Evolutionary conservation across 2,329 filamentous ascomycete species (phyloP).

Genomic region (Xylariaceae sp.): DNA sequence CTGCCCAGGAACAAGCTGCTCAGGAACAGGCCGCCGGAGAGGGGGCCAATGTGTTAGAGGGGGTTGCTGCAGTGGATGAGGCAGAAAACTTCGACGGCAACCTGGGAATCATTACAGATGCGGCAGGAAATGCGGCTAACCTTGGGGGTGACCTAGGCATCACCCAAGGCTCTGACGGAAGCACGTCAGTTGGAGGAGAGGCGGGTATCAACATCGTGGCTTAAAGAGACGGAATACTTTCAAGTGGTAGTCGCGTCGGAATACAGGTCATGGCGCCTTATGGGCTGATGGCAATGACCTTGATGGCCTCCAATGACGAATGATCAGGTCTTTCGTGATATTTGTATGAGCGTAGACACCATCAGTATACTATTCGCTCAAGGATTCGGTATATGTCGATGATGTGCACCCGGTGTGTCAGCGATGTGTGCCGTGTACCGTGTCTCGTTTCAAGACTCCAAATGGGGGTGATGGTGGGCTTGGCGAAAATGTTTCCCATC

Average conservation of each 20-base stretch:
- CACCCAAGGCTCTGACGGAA: constrained; percentile 17
- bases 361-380: too few species aligned
- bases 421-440: neutral
- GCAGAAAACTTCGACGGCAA: constrained; percentile 15
- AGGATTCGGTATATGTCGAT: too few species aligned
- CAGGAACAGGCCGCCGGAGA: neutral
- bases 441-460: neutral
- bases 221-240: neutral
- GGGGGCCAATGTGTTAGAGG: neutral
- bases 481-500: too few species aligned
- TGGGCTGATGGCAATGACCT: too few species aligned
- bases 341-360: too few species aligned
- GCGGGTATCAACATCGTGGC: constrained; percentile 16
- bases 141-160: constrained; percentile 17
- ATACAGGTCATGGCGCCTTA: too few species aligned
- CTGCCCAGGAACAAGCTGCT: neutral
- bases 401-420: neutral
- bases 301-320: too few species aligned
- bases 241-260: too few species aligned
- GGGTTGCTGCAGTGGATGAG: constrained; percentile 9
- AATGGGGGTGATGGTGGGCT: neutral
- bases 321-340: too few species aligned
- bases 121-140: constrained; percentile 11
- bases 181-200: constrained; percentile 16
- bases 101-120: constrained; percentile 12